Conservation (phyloP, 345 rosid genomes). For the Turritis glabra region DNA sequence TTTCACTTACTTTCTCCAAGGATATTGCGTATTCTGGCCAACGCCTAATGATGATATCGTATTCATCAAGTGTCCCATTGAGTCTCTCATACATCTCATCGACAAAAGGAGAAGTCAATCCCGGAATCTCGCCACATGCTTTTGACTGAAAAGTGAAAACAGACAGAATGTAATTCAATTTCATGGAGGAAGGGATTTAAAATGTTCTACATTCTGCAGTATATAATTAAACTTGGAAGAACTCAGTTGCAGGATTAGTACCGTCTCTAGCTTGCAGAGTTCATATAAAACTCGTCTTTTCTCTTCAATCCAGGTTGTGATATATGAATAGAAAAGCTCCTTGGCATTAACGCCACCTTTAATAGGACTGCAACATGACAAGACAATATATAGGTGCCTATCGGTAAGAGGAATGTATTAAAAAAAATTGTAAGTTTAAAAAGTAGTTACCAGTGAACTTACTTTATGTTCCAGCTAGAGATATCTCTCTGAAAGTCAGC, state of each 20-base stretch:
- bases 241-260: conserved; percentile 36
- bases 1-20: conserved; percentile 71
- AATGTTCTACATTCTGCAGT: not conserved
- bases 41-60: conserved; percentile 73
- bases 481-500: conserved; percentile 94
- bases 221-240: conserved; percentile 2
- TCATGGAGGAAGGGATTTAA: not conserved
- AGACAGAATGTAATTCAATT: conserved; percentile 29
- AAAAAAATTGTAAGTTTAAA: not conserved
- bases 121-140: conserved; percentile 70
- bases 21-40: conserved; percentile 85
- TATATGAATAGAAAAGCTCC: conserved; percentile 78
- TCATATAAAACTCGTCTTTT: conserved; percentile 70
- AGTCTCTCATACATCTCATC: conserved; percentile 88
- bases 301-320: conserved; percentile 86
- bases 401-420: not conserved
- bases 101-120: conserved; percentile 84
- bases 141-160: conserved; percentile 59
- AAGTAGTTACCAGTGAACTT: not conserved
- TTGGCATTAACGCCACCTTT: conserved; percentile 95
- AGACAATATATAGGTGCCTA: conserved; percentile 26
- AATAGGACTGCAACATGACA: conserved; percentile 55
- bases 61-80: conserved; percentile 62
- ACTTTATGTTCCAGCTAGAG: conserved; percentile 77
- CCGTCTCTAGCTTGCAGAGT: conserved; percentile 86